These are phyloP conservation scores for Wallacemonas rigidus DNA, from an alignment of 208 protist species.

Conservation along the genomic window DNA sequence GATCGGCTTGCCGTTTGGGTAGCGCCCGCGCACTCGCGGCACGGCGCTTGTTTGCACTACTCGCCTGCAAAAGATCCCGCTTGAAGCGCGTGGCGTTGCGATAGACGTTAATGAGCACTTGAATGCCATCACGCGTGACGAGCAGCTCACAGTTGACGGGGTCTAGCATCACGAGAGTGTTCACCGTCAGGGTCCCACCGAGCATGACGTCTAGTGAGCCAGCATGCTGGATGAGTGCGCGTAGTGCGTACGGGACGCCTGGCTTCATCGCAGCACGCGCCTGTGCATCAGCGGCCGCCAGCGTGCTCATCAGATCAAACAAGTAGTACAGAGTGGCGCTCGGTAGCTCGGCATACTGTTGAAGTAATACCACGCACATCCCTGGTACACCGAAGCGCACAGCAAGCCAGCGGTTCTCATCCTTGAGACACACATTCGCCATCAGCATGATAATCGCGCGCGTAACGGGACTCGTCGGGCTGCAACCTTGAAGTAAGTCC, in stretches of 20 bases:
- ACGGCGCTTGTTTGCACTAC: neutral
- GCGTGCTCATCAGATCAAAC: conserved; percentile 76
- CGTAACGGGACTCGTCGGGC: conserved; percentile 23
- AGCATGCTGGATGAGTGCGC: conserved; percentile 40
- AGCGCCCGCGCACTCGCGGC: neutral
- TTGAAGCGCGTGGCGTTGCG: conserved; percentile 33
- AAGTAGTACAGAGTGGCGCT: conserved; percentile 61
- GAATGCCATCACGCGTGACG: conserved; percentile 54
- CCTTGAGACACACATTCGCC: conserved; percentile 57
- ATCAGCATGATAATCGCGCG: conserved; percentile 53
- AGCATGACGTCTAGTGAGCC: conserved; percentile 67
- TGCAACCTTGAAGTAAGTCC: conserved; percentile 53
- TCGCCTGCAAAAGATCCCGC: conserved; percentile 19
- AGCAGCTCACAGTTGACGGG: conserved; percentile 62
- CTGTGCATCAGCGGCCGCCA: conserved; percentile 48
- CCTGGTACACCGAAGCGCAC: conserved; percentile 55
- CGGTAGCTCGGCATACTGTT: conserved; percentile 38
- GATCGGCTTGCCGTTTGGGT: conserved; percentile 10
- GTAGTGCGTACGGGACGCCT: conserved; percentile 70
- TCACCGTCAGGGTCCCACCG: conserved; percentile 53
- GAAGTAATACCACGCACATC: conserved; percentile 66
- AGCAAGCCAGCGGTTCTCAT: conserved; percentile 62
- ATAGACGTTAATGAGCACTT: conserved; percentile 65
- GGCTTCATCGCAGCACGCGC: conserved; percentile 52
- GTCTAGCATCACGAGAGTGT: conserved; percentile 70